Evolutionary conservation across 495 filamentous ascomycete species (phyloP), one percentile per base, ranked within the genome.

Genomic region (Hypomontagnella submonticulosa): DNA sequence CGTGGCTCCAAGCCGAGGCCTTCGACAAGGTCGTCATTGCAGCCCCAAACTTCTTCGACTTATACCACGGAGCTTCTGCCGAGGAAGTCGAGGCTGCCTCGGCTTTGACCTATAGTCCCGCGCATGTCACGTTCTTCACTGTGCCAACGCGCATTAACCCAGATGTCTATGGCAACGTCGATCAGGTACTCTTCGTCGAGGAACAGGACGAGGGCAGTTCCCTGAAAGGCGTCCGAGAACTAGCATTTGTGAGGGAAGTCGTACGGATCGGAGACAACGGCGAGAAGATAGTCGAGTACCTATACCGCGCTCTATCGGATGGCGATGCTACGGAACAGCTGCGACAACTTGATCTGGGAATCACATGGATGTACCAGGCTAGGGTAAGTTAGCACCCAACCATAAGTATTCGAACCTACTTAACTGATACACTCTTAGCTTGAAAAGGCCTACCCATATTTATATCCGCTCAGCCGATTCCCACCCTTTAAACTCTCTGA

Each of bases 11-110:
- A 16, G 48, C 30, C 41, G 69, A 71, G 13, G 20, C 59, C 1
- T 73, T 73, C n/a, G 71, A 71, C 32, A 64, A 57, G 18, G 66
- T 73, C 32, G 65, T 73, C 16, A 33, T 73, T 23, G 69, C 71
- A 27, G 59, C 69, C 5, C 51, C 62, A 2, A 30, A 19, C 4
- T 57, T 69, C 4, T 57, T 69, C 32, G 49, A 59, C 38, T 33
- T 63, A 7, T 63, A 69, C 11, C 19, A 27, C n/a, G 62, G 51
- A 4, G 59, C 62, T 4, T 48, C 62, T 11, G 58, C 47, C 11
- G 32, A 63, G 7, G 56, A 58, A 30, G 38, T 71, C 37, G 57
- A 60, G 11, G 46, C 49, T 18, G 63, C 56, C 32, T 57, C 55
- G 10, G 30, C 44, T 4, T 7, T 69, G 2, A 49, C 57, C 7